phyloP scores from a whole-genome alignment of 306 rosid species.

The Malus sylvestris region DNA sequence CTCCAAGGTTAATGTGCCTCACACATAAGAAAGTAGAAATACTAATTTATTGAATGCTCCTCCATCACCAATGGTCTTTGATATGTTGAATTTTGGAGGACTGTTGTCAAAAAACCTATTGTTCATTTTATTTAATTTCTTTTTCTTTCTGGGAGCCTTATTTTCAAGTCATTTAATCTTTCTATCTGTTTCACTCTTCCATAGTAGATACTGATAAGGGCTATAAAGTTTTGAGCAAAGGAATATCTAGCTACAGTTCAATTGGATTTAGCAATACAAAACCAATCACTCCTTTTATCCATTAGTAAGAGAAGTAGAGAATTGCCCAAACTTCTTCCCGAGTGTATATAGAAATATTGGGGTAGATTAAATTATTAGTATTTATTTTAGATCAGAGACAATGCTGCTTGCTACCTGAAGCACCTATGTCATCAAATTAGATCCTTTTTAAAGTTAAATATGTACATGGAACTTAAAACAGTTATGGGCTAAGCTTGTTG shows the following conservation, averaged over 20 bases:
- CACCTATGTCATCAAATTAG: not conserved
- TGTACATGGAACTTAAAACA: not conserved
- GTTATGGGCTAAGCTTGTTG: not conserved
- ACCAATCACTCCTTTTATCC: not conserved
- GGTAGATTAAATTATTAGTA: not conserved
- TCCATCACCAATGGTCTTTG: not conserved
- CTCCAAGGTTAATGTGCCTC: not conserved
- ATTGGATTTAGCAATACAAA: not conserved
- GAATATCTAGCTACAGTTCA: not conserved
- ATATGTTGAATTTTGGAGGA: not conserved
- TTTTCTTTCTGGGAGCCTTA: not conserved
- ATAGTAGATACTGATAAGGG: not conserved
- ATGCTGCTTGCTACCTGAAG: not conserved
- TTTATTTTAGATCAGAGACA: not conserved
- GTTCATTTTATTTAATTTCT: not conserved
- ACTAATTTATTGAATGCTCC: not conserved
- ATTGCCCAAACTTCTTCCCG: not conserved
- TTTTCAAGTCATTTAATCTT: not conserved
- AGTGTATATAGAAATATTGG: not conserved
- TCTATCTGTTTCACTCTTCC: not conserved
- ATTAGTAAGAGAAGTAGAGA: not conserved
- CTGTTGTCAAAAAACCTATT: not conserved
- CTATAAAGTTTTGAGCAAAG: not conserved
- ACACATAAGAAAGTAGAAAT: not conserved
- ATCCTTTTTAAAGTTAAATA: not conserved